A percentile compares a stretch with the other conserved stretches of the same genome.
These are phyloP conservation scores for Rutstroemia sp. DNA, from an alignment of 2,329 filamentous ascomycete species.

Conservation along the genomic window DNA sequence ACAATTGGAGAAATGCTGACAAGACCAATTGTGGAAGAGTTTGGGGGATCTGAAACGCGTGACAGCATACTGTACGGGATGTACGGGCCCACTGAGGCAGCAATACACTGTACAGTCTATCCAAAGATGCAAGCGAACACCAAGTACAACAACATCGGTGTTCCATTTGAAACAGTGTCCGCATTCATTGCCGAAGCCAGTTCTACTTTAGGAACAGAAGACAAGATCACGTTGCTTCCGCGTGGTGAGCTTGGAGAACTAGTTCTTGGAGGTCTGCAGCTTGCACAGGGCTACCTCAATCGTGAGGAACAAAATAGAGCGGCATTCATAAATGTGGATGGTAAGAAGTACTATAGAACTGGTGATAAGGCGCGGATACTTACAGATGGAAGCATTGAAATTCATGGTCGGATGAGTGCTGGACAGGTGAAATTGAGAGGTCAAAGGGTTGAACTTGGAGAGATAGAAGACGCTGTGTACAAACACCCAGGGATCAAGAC, in stretches of 20 bases:
- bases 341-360: constrained; percentile 70
- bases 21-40: constrained; percentile 66
- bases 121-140: constrained; percentile 49
- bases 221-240: constrained; percentile 23
- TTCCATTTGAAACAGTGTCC: constrained; percentile 68
- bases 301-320: constrained; percentile 64
- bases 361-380: constrained; percentile 73
- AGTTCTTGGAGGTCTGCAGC: constrained; percentile 70
- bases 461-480: constrained; percentile 64
- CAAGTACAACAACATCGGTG: constrained; percentile 63
- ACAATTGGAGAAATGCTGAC: constrained; percentile 95
- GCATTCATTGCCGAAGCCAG: constrained; percentile 26
- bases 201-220: constrained; percentile 12
- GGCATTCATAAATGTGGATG: constrained; percentile 59
- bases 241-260: constrained; percentile 49
- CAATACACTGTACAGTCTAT: constrained; percentile 82
- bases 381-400: constrained; percentile 66
- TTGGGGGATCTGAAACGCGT: constrained; percentile 45
- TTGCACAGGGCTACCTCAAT: constrained; percentile 78
- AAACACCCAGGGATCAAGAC: constrained; percentile 55
- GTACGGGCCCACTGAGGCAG: constrained; percentile 90
- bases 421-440: constrained; percentile 85
- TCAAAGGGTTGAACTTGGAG: constrained; percentile 74
- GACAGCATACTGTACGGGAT: constrained; percentile 75
- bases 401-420: constrained; percentile 68